Percentiles rank a stretch among this genome's conserved stretches.
phyloP scores from a whole-genome alignment of 1,284 basidiomycete genomes.

The Boletellus deceptivus region DNA sequence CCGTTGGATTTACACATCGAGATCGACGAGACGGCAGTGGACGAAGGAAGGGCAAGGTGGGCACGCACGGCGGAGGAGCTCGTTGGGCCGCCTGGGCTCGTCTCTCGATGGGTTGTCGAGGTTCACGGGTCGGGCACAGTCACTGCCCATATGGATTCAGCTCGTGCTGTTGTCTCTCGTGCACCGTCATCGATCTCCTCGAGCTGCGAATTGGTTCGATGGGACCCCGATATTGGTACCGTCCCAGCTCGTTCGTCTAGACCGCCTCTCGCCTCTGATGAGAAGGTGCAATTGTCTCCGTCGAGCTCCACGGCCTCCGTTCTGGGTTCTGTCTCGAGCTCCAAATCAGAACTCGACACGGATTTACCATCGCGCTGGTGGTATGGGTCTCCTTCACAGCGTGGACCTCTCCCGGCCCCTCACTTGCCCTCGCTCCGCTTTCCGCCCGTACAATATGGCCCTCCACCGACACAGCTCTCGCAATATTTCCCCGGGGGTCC shows the following conservation, averaged over 20 bases:
- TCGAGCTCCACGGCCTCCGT: background rate
- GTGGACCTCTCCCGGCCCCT: slow-evolving; percentile 4
- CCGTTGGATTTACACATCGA: slow-evolving; percentile 4
- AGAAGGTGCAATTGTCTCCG: background rate
- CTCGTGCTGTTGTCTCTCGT: background rate
- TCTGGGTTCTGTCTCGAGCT: background rate
- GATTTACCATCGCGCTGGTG: slow-evolving; percentile 18
- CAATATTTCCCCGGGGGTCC: slow-evolving; percentile 20
- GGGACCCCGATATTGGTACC: slow-evolving; percentile 14
- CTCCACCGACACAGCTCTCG: slow-evolving; percentile 13
- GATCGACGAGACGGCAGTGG: slow-evolving; percentile 25
- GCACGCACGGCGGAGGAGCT: slow-evolving; percentile 18
- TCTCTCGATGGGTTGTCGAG: slow-evolving; percentile 6
- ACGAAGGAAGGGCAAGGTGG: slow-evolving; percentile 25
- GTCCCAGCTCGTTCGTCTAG: background rate
- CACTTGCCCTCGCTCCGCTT: slow-evolving; percentile 13
- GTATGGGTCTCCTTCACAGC: slow-evolving; percentile 6
- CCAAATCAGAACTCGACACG: slow-evolving; percentile 6
- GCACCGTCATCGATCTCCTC: background rate
- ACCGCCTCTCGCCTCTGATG: background rate
- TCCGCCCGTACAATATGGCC: slow-evolving; percentile 13
- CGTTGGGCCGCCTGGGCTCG: slow-evolving; percentile 22
- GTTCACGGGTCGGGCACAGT: slow-evolving; percentile 1
- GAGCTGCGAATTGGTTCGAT: slow-evolving; percentile 6
- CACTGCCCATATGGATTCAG: background rate